Conservation (phyloP, 208 protist species). For the Leishmania martiniquensis region DNA sequence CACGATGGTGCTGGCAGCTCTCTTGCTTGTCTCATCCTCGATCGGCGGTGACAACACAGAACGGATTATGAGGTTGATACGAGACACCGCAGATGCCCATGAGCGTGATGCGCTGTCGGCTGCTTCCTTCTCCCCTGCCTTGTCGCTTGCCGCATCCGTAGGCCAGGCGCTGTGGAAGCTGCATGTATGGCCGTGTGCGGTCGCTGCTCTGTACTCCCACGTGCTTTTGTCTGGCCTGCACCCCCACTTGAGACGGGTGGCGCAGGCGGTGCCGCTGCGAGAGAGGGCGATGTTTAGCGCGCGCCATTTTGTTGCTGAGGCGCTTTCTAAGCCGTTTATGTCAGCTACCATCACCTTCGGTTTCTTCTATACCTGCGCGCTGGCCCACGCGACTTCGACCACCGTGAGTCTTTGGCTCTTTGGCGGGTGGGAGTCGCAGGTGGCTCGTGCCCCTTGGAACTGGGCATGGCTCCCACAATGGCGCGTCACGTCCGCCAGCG, state of each 20-base stretch:
- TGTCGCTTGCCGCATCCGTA: conserved; percentile 8
- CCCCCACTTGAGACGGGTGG: no score
- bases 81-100: neutral
- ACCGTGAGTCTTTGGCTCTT: neutral
- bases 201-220: conserved; percentile 12
- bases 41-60: neutral
- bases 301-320: neutral
- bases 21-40: conserved; percentile 20
- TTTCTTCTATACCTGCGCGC: conserved; percentile 5
- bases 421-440: neutral
- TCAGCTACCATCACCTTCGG: neutral
- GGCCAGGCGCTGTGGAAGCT: conserved; percentile 18
- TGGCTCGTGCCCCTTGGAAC: no score
- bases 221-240: conserved; percentile 12
- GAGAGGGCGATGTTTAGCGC: neutral
- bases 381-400: neutral
- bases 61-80: no score
- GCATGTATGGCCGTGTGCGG: conserved; percentile 28
- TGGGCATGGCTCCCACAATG: no score
- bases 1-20: conserved; percentile 27
- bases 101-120: neutral
- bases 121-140: neutral
- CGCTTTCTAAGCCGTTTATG: neutral
- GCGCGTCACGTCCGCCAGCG: no score
- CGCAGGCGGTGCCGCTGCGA: neutral